Evolutionary conservation across 1,139 yeast species (phyloP).

Genomic region (Diutina ranongensis): DNA sequence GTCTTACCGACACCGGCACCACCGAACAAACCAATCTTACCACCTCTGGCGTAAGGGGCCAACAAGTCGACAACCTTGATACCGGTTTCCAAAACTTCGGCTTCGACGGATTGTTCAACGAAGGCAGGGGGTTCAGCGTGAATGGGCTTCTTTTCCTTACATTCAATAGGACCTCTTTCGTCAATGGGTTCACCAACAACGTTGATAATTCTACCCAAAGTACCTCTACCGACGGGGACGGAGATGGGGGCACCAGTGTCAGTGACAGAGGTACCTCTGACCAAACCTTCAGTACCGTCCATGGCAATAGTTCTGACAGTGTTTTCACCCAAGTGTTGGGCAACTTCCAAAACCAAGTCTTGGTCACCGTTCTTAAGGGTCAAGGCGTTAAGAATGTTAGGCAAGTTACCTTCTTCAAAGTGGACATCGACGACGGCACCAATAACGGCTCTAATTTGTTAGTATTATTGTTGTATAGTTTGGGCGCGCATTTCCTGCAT

Average conservation of each 20-base stretch:
- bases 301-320: slow-evolving; percentile 99
- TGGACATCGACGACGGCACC: slow-evolving; percentile 99
- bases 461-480: slow-evolving; percentile 12
- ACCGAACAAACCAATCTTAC: slow-evolving; percentile 99
- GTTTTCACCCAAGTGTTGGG: slow-evolving; percentile 99
- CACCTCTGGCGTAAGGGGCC: slow-evolving; percentile 99
- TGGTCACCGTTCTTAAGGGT: slow-evolving; percentile 65
- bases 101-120: slow-evolving; percentile 93
- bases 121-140: slow-evolving; percentile 97
- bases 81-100: slow-evolving; percentile 99
- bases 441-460: slow-evolving; percentile 72
- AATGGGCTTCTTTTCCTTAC: slow-evolving; percentile 90
- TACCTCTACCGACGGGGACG: slow-evolving; percentile 98
- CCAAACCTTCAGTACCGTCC: slow-evolving; percentile 99
- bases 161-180: slow-evolving; percentile 97
- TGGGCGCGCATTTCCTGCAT: slow-evolving; percentile 5
- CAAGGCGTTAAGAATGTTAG: slow-evolving; percentile 94
- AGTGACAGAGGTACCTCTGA: slow-evolving; percentile 84
- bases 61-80: slow-evolving; percentile 98
- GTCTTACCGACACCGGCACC: slow-evolving; percentile 99
- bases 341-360: slow-evolving; percentile 87
- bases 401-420: slow-evolving; percentile 94
- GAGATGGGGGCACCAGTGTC: slow-evolving; percentile 99
- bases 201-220: slow-evolving; percentile 96
- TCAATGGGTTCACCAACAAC: slow-evolving; percentile 99